Evolutionary conservation across 108 stramenopile species (phyloP).

Genomic region (Discostella pseudostelligera): DNA sequence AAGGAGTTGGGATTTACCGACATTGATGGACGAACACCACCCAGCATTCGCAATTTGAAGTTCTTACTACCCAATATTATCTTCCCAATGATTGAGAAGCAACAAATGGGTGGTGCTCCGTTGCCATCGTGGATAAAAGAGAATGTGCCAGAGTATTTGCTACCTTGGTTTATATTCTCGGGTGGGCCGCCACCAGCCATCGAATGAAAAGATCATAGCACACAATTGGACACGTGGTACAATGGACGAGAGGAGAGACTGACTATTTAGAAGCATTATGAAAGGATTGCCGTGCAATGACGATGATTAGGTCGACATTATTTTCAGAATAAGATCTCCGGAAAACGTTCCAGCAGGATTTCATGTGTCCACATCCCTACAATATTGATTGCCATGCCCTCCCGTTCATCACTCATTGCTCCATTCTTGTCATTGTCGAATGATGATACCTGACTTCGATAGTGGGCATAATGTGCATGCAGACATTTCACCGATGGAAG

Average conservation of each 20-base stretch:
- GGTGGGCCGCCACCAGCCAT: constrained; percentile 55
- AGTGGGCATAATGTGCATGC: constrained; percentile 81
- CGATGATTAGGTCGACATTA: too few species aligned
- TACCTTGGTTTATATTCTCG: constrained; percentile 64
- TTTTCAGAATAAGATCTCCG: not conserved
- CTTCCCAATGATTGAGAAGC: constrained; percentile 67
- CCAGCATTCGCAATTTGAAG: constrained; percentile 65
- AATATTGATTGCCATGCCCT: not conserved
- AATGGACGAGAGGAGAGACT: too few species aligned
- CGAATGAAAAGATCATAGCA: too few species aligned
- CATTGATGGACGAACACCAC: constrained; percentile 59
- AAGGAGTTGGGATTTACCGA: constrained; percentile 82
- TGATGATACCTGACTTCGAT: constrained; percentile 45
- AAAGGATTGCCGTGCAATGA: too few species aligned
- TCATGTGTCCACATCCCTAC: constrained; percentile 8
- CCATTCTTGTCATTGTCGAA: not conserved
- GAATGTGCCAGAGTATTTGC: constrained; percentile 57
- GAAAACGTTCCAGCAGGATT: constrained; percentile 4
- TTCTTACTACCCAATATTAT: constrained; percentile 70
- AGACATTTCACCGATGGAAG: constrained; percentile 68
- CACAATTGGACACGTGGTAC: too few species aligned
- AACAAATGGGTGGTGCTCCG: constrained; percentile 50
- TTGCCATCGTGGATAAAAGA: constrained; percentile 56
- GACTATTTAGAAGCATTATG: too few species aligned
- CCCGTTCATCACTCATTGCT: not conserved